Conservation (phyloP, 2,329 filamentous ascomycete genomes). For the Coniosporium uncinatum region DNA sequence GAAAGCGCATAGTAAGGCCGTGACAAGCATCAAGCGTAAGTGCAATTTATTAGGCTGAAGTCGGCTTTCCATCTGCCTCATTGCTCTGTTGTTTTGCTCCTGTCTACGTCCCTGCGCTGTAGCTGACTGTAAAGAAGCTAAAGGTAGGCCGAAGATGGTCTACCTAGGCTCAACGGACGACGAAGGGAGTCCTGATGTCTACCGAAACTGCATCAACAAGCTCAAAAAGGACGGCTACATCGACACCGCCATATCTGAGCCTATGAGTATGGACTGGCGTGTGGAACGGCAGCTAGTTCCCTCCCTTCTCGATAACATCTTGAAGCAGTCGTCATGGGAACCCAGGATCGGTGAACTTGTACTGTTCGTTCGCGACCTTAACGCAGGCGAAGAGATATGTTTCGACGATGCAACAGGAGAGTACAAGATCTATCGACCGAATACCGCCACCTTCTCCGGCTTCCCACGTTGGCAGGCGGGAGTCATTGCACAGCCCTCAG, state of each 20-base stretch:
- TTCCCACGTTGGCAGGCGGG: conserved; percentile 50
- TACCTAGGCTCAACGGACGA: conserved; percentile 26
- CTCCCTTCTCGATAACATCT: conserved; percentile 31
- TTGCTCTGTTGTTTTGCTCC: too few species aligned
- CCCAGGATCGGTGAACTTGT: conserved; percentile 53
- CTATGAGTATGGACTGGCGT: conserved; percentile 50
- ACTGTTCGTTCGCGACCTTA: conserved; percentile 37
- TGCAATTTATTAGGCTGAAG: too few species aligned
- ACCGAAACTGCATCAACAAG: conserved; percentile 40
- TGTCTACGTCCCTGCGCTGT: too few species aligned
- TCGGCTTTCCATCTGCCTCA: too few species aligned
- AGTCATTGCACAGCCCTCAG: conserved; percentile 45
- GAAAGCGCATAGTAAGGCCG: too few species aligned
- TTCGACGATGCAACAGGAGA: conserved; percentile 16
- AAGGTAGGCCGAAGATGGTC: not conserved
- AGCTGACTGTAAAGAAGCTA: too few species aligned
- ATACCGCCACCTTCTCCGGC: conserved; percentile 13
- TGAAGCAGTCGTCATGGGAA: conserved; percentile 40
- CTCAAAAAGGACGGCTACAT: conserved; percentile 33
- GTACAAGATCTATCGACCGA: not conserved
- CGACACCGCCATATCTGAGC: conserved; percentile 41
- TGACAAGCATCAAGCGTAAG: too few species aligned
- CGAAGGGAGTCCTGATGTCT: conserved; percentile 49
- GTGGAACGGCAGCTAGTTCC: conserved; percentile 37
- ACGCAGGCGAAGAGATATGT: conserved; percentile 16